Percentiles rank a stretch among this genome's conserved stretches.
These are phyloP conservation scores for Prunella vulgaris DNA, from an alignment of 257 asterid species.

Conservation along the genomic window DNA sequence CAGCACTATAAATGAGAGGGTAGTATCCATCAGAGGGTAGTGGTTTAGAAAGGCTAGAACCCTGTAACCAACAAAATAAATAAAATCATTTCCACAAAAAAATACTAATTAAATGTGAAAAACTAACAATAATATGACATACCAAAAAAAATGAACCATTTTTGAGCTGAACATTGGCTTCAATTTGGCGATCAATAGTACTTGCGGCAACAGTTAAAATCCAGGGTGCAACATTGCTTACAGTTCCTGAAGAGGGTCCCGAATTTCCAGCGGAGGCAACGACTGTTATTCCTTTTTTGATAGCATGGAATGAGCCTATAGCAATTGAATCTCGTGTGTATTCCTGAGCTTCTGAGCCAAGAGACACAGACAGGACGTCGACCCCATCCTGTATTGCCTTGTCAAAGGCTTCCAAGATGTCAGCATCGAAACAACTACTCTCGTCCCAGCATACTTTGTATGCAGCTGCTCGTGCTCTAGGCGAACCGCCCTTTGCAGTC, in stretches of 20 bases:
- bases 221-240: slow-evolving; percentile 68
- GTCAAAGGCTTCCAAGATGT: slow-evolving; percentile 51
- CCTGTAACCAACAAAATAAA: slow-evolving; percentile 20
- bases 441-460: slow-evolving; percentile 65
- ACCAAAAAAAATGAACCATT: slow-evolving; percentile 38
- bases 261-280: slow-evolving; percentile 59
- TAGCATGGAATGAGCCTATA: slow-evolving; percentile 59
- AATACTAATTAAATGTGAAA: too few relatives aligned
- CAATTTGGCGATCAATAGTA: slow-evolving; percentile 42
- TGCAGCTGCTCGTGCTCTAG: slow-evolving; percentile 59
- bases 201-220: slow-evolving; percentile 70
- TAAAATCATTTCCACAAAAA: not conserved
- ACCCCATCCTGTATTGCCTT: slow-evolving; percentile 68
- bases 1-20: slow-evolving; percentile 32
- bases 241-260: slow-evolving; percentile 35
- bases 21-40: slow-evolving; percentile 28
- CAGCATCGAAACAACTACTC: slow-evolving; percentile 45
- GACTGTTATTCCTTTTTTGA: slow-evolving; percentile 40
- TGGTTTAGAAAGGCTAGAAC: slow-evolving; percentile 35
- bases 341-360: slow-evolving; percentile 32
- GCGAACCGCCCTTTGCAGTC: slow-evolving; percentile 81
- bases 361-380: slow-evolving; percentile 57
- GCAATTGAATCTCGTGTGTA: slow-evolving; percentile 40
- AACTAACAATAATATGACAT: too few relatives aligned
- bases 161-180: slow-evolving; percentile 22